A percentile compares a stretch with the other conserved stretches of the same genome.
Evolutionary conservation across 2,329 filamentous ascomycete species (phyloP).

Genomic region (Emergomyces orientalis): DNA sequence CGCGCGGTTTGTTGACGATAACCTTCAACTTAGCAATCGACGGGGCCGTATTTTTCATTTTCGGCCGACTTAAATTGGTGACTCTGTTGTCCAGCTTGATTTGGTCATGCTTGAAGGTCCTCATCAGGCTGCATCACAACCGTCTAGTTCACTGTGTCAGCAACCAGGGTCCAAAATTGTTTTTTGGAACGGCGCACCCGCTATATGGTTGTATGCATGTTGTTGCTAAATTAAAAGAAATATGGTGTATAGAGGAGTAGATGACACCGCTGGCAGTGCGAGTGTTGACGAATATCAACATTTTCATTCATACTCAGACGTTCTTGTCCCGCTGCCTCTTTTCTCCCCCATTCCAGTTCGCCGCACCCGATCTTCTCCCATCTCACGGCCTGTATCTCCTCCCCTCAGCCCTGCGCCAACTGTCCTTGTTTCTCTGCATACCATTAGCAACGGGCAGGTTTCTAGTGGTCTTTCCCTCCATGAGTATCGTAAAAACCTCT

Average conservation of each 20-base stretch:
- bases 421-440: constrained; percentile 14
- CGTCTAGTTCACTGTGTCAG: background rate
- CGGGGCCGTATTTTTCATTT: background rate
- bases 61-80: background rate
- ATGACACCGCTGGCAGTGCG: background rate
- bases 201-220: background rate
- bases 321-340: constrained; percentile 8
- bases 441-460: constrained; percentile 2
- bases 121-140: background rate
- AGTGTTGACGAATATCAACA: background rate
- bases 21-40: background rate
- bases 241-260: background rate
- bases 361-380: constrained; percentile 5
- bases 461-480: constrained; percentile 14
- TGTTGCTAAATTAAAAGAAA: background rate
- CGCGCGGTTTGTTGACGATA: background rate
- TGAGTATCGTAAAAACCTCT: constrained; percentile 17
- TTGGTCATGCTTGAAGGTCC: background rate
- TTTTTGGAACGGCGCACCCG: background rate
- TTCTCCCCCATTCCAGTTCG: constrained; percentile 6
- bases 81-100: background rate
- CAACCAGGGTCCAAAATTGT: background rate
- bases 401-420: constrained; percentile 14
- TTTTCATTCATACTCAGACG: background rate
- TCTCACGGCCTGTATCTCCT: constrained; percentile 9